Evolutionary conservation across 2,329 filamentous ascomycete genomes (phyloP).

Genomic region (Trichoderma aggressivum): DNA sequence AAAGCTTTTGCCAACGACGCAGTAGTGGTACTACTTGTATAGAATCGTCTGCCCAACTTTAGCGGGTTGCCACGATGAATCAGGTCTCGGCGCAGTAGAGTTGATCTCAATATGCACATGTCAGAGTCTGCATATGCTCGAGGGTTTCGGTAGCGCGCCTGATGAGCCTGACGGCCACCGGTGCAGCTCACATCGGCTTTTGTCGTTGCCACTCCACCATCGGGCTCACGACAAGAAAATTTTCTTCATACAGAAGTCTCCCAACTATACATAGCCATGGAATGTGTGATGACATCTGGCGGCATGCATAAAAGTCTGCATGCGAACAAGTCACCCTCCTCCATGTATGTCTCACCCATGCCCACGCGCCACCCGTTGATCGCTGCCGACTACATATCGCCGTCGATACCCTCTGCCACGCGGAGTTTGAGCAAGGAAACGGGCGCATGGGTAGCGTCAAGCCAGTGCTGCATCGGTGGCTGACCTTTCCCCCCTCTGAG

Average conservation of each 20-base stretch:
- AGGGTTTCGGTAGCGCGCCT: neutral
- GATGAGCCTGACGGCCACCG: neutral
- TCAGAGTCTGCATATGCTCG: neutral
- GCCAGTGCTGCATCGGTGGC: neutral
- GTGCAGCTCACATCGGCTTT: neutral
- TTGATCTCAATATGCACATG: neutral
- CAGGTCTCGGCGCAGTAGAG: neutral
- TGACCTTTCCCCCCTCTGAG: neutral
- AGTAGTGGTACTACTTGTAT: neutral
- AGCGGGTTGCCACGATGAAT: neutral
- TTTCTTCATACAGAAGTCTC: neutral
- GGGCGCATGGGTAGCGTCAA: constrained; percentile 4
- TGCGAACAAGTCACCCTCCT: constrained; percentile 11
- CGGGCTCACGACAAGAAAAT: neutral
- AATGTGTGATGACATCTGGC: constrained; percentile 11
- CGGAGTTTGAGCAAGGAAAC: constrained; percentile 6
- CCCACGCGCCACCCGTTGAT: constrained; percentile 13
- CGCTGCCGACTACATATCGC: constrained; percentile 7
- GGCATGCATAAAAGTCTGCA: constrained; percentile 14
- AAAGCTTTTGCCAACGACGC: neutral
- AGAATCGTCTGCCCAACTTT: neutral
- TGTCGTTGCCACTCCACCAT: neutral
- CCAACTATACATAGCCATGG: neutral
- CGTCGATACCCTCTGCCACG: constrained; percentile 16
- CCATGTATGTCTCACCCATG: constrained; percentile 1